Conservation (phyloP, 192 early-diverging fungal species). For the Neocallimastix lanati region DNA sequence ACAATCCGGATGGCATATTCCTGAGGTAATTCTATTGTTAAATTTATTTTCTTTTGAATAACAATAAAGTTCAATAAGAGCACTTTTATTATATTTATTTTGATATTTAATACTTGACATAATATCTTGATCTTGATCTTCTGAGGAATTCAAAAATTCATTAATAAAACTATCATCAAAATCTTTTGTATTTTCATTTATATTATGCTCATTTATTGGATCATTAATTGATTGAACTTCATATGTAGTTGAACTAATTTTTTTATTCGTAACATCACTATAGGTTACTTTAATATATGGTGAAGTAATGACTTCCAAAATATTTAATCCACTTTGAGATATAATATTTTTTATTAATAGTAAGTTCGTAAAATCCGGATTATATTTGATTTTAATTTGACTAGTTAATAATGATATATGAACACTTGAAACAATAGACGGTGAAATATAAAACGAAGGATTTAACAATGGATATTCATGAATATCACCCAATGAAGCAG, state of each 20-base stretch:
- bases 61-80: background rate
- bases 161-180: background rate
- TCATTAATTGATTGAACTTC: background rate
- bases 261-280: background rate
- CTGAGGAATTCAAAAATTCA: background rate
- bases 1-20: background rate
- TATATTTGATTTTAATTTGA: background rate
- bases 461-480: background rate
- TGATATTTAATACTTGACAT: background rate
- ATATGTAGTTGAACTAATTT: background rate
- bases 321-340: background rate
- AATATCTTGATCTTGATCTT: background rate
- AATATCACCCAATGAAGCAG: background rate
- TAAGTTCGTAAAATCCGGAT: background rate
- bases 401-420: background rate
- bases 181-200: too few species aligned
- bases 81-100: background rate
- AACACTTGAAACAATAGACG: background rate
- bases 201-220: too few species aligned
- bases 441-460: background rate
- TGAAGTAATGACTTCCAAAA: background rate
- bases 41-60: background rate
- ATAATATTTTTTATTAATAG: background rate
- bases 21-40: background rate
- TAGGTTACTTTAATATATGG: background rate